A percentile compares a stretch with the other conserved stretches of the same genome.
Conservation (phyloP, 805 yeast genomes). For the Zygotorulaspora chibaensis region DNA sequence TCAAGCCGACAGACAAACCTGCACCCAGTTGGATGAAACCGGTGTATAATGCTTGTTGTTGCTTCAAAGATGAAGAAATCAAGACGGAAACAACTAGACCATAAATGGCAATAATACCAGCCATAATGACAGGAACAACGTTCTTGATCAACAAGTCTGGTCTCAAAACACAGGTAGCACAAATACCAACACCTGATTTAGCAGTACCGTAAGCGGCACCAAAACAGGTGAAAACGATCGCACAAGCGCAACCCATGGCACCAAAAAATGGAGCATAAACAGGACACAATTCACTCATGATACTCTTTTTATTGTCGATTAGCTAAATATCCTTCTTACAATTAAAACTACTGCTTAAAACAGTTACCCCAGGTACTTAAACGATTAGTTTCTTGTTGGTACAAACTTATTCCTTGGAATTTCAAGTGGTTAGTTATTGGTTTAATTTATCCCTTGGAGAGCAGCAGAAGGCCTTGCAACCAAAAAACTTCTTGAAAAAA, state of each 20-base stretch:
- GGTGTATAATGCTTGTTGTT: constrained; percentile 88
- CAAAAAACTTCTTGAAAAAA: constrained; percentile 6
- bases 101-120: constrained; percentile 98
- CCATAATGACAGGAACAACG: constrained; percentile 97
- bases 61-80: constrained; percentile 84
- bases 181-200: constrained; percentile 98
- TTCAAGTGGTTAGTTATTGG: not conserved
- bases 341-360: not conserved
- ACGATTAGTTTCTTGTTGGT: not conserved
- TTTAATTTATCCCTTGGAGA: constrained; percentile 10
- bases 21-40: constrained; percentile 98
- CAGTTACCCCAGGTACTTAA: constrained; percentile 1
- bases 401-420: not conserved
- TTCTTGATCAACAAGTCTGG: constrained; percentile 92
- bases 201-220: constrained; percentile 99
- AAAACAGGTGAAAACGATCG: constrained; percentile 96
- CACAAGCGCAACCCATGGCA: constrained; percentile 98
- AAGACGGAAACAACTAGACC: constrained; percentile 95
- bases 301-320: constrained; percentile 3
- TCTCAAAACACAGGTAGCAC: constrained; percentile 96
- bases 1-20: constrained; percentile 93
- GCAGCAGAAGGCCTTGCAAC: constrained; percentile 10
- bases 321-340: not conserved
- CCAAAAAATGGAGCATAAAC: constrained; percentile 88
- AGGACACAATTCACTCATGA: constrained; percentile 38